These are phyloP conservation scores for Crassisporium funariophilum DNA, from an alignment of 768 basidiomycete species.

Conservation along the genomic window DNA sequence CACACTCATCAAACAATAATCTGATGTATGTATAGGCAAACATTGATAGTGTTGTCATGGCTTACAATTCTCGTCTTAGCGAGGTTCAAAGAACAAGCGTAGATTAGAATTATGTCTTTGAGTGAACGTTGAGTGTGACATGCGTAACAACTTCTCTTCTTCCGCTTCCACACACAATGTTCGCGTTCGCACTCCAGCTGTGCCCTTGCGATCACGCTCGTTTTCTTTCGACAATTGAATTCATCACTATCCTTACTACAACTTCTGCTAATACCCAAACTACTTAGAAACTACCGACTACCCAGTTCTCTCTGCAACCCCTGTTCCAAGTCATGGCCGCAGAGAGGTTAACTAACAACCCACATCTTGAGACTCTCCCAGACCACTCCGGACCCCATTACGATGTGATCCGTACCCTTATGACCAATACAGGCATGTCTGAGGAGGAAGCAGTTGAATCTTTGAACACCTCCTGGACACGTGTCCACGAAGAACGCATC, in stretches of 20 bases:
- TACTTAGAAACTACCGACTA: background rate
- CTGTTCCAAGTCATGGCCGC: background rate
- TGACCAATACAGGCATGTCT: background rate
- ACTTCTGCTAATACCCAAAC: too few relatives aligned
- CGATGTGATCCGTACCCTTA: background rate
- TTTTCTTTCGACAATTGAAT: background rate
- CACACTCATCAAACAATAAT: background rate
- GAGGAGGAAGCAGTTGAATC: background rate
- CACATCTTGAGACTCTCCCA: background rate
- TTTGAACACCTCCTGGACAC: background rate
- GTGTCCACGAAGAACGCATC: background rate
- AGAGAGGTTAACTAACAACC: background rate
- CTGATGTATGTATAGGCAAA: background rate
- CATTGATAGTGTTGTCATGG: background rate
- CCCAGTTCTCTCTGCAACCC: background rate
- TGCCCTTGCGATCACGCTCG: background rate
- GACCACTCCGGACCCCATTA: constrained; percentile 4
- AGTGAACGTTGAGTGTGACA: background rate
- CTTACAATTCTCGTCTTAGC: background rate
- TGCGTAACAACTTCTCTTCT: background rate
- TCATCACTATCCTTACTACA: too few relatives aligned
- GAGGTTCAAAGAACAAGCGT: background rate
- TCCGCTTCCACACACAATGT: background rate
- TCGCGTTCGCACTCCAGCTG: background rate
- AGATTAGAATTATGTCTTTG: too few relatives aligned